These are phyloP conservation scores for Xerocomellus amylosporus DNA, from an alignment of 768 basidiomycete species.

Conservation along the genomic window DNA sequence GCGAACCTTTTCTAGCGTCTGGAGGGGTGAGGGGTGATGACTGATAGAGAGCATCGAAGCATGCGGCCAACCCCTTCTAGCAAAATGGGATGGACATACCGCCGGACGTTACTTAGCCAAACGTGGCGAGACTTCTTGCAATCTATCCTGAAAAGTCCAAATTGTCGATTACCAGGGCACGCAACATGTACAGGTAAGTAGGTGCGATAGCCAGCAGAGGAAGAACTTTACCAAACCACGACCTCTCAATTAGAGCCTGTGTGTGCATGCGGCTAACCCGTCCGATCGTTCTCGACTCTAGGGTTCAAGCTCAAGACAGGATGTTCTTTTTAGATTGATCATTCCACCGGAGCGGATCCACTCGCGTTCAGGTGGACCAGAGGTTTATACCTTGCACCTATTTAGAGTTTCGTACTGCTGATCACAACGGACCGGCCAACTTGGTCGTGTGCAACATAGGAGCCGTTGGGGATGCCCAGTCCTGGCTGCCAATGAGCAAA, in stretches of 20 bases:
- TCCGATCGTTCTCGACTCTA: slow-evolving; percentile 9
- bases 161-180: slow-evolving; percentile 27
- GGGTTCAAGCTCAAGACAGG: neutral
- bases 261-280: neutral
- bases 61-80: slow-evolving; percentile 23
- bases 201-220: slow-evolving; percentile 9
- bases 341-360: slow-evolving; percentile 8
- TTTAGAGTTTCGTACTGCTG: neutral
- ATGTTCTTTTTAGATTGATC: slow-evolving; percentile 1
- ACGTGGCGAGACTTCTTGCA: slow-evolving; percentile 19
- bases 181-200: slow-evolving; percentile 20
- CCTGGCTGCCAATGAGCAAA: neutral
- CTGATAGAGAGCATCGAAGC: slow-evolving; percentile 14
- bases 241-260: slow-evolving; percentile 16
- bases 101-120: slow-evolving; percentile 16
- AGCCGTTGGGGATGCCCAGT: neutral
- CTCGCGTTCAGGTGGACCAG: neutral
- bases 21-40: slow-evolving; percentile 11
- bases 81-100: slow-evolving; percentile 20
- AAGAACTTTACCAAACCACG: slow-evolving; percentile 27
- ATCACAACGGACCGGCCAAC: neutral
- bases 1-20: slow-evolving; percentile 22
- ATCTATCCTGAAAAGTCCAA: slow-evolving; percentile 36
- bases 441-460: slow-evolving; percentile 1
- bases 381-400: neutral